Evolutionary conservation across 2,329 filamentous ascomycete species (phyloP), one percentile per base, ranked within the genome.

Genomic region (Claviceps fusiformis): DNA sequence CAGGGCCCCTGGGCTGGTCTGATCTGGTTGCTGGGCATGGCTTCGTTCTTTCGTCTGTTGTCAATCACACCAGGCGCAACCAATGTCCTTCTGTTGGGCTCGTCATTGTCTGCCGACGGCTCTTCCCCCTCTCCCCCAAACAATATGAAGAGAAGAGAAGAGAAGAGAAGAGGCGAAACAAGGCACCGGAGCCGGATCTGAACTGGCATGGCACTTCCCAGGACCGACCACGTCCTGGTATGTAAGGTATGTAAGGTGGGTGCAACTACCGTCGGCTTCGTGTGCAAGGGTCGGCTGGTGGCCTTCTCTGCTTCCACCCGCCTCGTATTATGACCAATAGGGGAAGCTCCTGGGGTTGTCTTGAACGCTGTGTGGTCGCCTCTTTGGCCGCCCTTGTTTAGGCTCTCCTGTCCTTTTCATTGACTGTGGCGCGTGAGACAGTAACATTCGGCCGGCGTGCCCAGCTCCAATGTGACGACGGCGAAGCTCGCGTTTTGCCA

Each of bases 251-350:
- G 44, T 46, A 46, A 33, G 31, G 47, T 15, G 48, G 33, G 48
- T 52, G 48, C 49, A 54, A 54, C 53, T 54, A 52, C 53, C 53
- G 53, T 52, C 50, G 53, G 53, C 56, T 45, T 55, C 15, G 35
- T n/a, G 41, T 35, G 48, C 53, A 52, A 53, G 50, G 50, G n/a
- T 50, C 24, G 17, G 46, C 53, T 27, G 49, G 46, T 50, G 53
- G 53, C 56, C 37, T 55, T 15, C 33, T 33, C 46, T 46, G 50
- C 24, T 50, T 41, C 37, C 53, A 31, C 39, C 33, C 56, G 19
- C n/a, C 29, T 54, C 53, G 53, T 52, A 52, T 46, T n/a, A 27
- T 29, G 46, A 24, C 56, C 53, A 55, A 53, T 57, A 41, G 56
- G 56, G 50, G 45, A 55, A 50, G 31, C 53, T 55, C 53, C 53